phyloP scores from a whole-genome alignment of 2,329 filamentous ascomycete species.

The Aspergillus sp. region DNA sequence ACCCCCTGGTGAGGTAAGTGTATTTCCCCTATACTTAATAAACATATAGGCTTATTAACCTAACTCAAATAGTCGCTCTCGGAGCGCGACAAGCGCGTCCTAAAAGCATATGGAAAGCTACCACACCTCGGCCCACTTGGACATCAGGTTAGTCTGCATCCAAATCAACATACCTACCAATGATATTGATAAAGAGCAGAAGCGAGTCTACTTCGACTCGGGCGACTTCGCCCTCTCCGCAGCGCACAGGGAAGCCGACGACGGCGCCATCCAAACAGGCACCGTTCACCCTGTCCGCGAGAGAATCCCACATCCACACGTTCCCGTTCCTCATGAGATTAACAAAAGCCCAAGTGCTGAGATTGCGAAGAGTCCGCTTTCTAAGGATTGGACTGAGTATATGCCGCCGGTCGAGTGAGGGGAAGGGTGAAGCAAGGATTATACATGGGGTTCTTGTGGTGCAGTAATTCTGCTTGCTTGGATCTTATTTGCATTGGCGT shows the following conservation, averaged over 20 bases:
- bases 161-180: neutral
- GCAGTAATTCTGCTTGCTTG: no score
- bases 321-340: slow-evolving; percentile 19
- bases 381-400: no score
- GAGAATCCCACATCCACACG: slow-evolving; percentile 29
- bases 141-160: slow-evolving; percentile 8
- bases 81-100: neutral
- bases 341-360: no score
- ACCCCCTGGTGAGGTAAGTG: no score
- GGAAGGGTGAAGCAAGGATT: no score
- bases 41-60: no score
- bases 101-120: slow-evolving; percentile 17
- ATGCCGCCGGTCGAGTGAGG: no score
- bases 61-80: neutral
- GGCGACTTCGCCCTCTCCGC: slow-evolving; percentile 30
- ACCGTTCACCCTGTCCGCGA: slow-evolving; percentile 26
- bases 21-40: no score
- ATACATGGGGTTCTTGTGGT: no score
- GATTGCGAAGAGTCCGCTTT: no score
- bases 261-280: slow-evolving; percentile 24
- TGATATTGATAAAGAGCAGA: slow-evolving; percentile 17
- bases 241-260: slow-evolving; percentile 22
- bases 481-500: no score
- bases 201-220: slow-evolving; percentile 32
- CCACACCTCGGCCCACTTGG: slow-evolving; percentile 15